Evolutionary conservation across 83 land plant species (phyloP), one percentile per base, ranked within the genome.

Genomic region (Picea abies): DNA sequence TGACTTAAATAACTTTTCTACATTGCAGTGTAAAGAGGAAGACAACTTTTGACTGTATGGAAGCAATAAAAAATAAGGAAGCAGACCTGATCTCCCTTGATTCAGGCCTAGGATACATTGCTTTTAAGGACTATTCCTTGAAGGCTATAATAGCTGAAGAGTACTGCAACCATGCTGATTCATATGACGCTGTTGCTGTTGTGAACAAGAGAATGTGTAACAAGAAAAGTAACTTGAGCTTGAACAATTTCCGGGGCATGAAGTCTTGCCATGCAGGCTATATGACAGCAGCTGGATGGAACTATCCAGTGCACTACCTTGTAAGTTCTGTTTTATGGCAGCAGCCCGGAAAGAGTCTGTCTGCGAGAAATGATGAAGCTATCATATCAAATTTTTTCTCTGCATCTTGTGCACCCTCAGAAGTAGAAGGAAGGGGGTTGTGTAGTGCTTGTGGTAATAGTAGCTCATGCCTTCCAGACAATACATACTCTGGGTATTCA

Each of bases 211-310:
- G 69, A 44, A 78, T 61, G 37, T 29, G 29, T 29, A 29, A 29
- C 29, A 29, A 29, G 29, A 29, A 29, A 29, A 29, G 29, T 29
- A 29, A 29, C 29, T 29, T 29, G 84, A 83, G 49, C 56, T 44
- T 88, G 63, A 66, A 49, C 25, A 83, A 84, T 85, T 83, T 88
- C 68, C 41, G 76, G 79, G 87, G 87, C 12, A 66, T 11, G 32
- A 85, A 78, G 69, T 88, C 90, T 65, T 88, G 87, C 83, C 90
- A 88, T 67, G 84, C 85, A 25, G 83, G 85, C 35, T 88, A 83
- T 60, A 79, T 78, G 49, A n/a, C n/a, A n/a, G n/a, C n/a, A n/a
- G n/a, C n/a, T n/a, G n/a, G n/a, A n/a, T n/a, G n/a, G n/a, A n/a
- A n/a, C n/a, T n/a, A n/a, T n/a, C n/a, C n/a, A n/a, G n/a, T n/a